Percentiles rank a stretch among this genome's conserved stretches.
Evolutionary conservation across 495 filamentous ascomycete genomes (phyloP).

Genomic region (Lasiosphaeris hirsuta): DNA sequence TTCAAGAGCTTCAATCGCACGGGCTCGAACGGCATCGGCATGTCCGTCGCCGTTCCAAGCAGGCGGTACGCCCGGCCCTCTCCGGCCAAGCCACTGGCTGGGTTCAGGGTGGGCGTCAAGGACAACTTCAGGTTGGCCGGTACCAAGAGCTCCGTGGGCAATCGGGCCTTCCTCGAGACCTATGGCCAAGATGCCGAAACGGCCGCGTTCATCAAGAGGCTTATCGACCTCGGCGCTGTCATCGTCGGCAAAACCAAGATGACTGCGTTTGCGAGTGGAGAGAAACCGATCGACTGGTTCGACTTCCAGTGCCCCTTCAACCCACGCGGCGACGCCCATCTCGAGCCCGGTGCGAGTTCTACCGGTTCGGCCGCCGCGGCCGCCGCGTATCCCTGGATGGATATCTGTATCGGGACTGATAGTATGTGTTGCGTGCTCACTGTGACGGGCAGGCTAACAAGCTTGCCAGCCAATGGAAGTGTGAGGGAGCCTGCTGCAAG

Average conservation of each 20-base stretch:
- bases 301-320: slow-evolving; percentile 8
- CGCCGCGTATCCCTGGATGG: background rate
- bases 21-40: background rate
- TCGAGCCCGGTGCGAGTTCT: background rate
- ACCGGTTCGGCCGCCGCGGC: slow-evolving; percentile 1
- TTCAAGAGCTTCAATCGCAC: slow-evolving; percentile 1
- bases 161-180: background rate
- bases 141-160: background rate
- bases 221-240: background rate
- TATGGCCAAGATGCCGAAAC: background rate
- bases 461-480: slow-evolving; percentile 4
- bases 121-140: slow-evolving; percentile 1
- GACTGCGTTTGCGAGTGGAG: background rate
- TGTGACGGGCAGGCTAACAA: no score
- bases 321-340: background rate
- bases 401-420: background rate
- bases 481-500: slow-evolving; percentile 3
- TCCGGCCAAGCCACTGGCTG: background rate
- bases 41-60: slow-evolving; percentile 4
- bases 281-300: slow-evolving; percentile 2
- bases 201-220: background rate
- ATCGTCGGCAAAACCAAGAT: background rate
- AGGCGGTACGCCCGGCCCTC: background rate
- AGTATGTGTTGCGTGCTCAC: no score
- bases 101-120: background rate